Conservation (phyloP, 1,139 yeast species). For the Waltiozyma sp. region DNA sequence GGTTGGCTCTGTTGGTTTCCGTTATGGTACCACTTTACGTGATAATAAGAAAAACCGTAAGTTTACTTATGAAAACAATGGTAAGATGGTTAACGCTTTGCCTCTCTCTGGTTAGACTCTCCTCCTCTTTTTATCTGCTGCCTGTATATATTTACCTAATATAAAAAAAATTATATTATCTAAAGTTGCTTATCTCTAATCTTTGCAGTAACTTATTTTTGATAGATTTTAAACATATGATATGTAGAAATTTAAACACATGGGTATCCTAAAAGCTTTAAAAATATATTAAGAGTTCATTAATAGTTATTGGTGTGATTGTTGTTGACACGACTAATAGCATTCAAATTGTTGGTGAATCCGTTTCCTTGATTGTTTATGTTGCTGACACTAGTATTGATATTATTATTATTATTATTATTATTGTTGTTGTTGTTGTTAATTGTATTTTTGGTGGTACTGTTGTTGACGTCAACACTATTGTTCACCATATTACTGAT, state of each 20-base stretch:
- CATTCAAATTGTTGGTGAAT: neutral
- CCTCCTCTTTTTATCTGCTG: too few relatives aligned
- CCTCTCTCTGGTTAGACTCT: slow-evolving; percentile 15
- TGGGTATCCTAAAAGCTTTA: neutral
- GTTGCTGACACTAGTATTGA: neutral
- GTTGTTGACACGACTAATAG: neutral
- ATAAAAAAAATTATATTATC: neutral
- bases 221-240: too few relatives aligned
- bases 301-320: neutral
- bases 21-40: slow-evolving; percentile 87
- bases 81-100: slow-evolving; percentile 40
- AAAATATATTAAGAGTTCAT: too few relatives aligned
- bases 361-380: neutral
- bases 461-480: too few relatives aligned
- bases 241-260: neutral
- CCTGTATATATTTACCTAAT: neutral
- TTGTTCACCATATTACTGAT: too few relatives aligned
- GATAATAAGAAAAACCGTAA: slow-evolving; percentile 81
- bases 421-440: neutral
- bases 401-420: neutral
- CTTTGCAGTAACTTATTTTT: too few relatives aligned
- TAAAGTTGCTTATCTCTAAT: too few relatives aligned
- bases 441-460: too few relatives aligned
- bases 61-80: slow-evolving; percentile 63
- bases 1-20: slow-evolving; percentile 78